Base-by-base conservation (phyloP, 768 basidiomycete species). In the Heimioporus sp. region DNA sequence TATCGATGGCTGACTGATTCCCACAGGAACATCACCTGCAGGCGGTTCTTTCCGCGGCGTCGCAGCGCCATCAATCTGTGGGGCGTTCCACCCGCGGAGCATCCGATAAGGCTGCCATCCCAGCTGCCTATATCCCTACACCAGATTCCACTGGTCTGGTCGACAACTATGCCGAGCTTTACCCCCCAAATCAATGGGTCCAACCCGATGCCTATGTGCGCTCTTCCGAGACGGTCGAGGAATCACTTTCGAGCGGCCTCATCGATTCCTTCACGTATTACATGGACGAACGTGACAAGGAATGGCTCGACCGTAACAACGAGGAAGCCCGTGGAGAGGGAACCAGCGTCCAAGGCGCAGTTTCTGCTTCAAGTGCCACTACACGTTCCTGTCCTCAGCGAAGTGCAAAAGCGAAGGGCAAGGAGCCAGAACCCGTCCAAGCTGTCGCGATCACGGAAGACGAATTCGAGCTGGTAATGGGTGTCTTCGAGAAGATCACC, bases 401-500 rank as follows among this genome's bases (percentile, higher is more conserved):
- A 40, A 88, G 86, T 62, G 80, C 85, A 21, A 93, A 92, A 69
- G 83, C 83, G 10, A 94, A 88, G 62, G 90, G 88, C 49, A 93
- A 91, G 67, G 90, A 90, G 49, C 85, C 87, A 1, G 91, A 95
- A 47, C 70, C 80, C 2, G 68, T 72, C 2, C 81, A 80, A 51
- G 80, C 83, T 10, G 60, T 86, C n/a, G 70, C 77, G 48, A 87
- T 98, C 52, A 77, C 83, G 4, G 95, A 97, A 64, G 92, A 97
- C 60, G 87, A 93, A 61, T 96, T 98, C 56, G 97, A 99, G 68
- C 78, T 94, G 55, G 83, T 96, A 51, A 96, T 98, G 93, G 92
- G 92, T 19, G 67, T 98, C 43, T 86, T 96, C 61, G 97, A 99
- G 75, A 89, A 87, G 64, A 78, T 87, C 40, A 92, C 94, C 0